Base-by-base conservation (phyloP, 2,329 filamentous ascomycete species). In the Colletotrichum horii region DNA sequence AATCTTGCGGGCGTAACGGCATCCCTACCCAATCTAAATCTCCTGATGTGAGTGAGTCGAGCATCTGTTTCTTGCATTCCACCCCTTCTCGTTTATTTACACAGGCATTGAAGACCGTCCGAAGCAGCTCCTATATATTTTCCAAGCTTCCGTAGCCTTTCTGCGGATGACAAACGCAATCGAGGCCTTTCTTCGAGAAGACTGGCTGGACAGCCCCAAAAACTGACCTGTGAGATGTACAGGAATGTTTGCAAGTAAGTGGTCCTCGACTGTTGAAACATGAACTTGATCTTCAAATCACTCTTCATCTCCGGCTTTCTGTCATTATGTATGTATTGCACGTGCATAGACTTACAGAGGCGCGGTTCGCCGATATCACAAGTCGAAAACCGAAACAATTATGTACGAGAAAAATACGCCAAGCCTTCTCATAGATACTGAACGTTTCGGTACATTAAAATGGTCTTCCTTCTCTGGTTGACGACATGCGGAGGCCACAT, bases 301-400 rank as follows among this genome's bases (percentile, higher is more conserved):
- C 12, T 22, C 0, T 52, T 8, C 22, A 24, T 12, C 0, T 52
- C 0, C 11, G n/a, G 0, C 3, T 14, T 52, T 22, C n/a, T 52
- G 43, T 52, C 43, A 8, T 22, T 4, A 22, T 52, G n/a, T 14
- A 14, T 0, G 12, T 52, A 52, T 52, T 52, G 6, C 0, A 1
- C 11, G n/a, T 24, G 43, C 14, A 52, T 52, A 52, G n/a, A 22
- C 0, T 0, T 52, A 8, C 43, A 52, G 2, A 52, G 12, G n/a
- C 43, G 43, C 43, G n/a, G 43, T 24, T 24, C 43, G 0, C n/a
- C n/a, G 7, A 12, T 4, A 12, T n/a, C 43, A 2, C 1, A 22
- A 52, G 12, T 52, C 24, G 0, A 0, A 22, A 14, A 6, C n/a
- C n/a, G 43, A 14, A 14, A 22, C 24, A 52, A 11, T 22, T 0